A percentile compares a stretch with the other conserved stretches of the same genome.
Conservation (phyloP, 1,284 basidiomycete species). For the Pisolithus thermaeus region DNA sequence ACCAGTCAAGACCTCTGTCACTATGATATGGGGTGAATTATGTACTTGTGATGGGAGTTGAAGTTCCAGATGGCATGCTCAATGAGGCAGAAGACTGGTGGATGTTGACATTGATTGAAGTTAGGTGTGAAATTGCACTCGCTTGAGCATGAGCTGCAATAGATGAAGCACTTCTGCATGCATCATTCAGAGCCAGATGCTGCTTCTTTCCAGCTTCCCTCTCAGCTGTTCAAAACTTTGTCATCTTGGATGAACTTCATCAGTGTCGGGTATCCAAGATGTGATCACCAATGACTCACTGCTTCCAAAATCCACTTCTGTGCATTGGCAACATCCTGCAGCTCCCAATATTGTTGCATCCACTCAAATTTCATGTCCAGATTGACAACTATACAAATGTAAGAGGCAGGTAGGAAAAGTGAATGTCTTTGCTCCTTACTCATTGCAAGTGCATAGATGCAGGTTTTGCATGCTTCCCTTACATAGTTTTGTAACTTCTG, state of each 20-base stretch:
- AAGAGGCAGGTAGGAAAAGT: too few relatives aligned
- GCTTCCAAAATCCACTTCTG: conserved; percentile 7
- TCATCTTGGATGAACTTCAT: background rate
- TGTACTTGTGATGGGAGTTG: too few relatives aligned
- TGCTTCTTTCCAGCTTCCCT: too few relatives aligned
- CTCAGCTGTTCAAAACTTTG: too few relatives aligned
- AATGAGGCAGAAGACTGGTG: background rate
- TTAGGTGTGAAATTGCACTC: background rate
- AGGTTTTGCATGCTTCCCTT: conserved; percentile 16
- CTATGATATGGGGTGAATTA: too few relatives aligned
- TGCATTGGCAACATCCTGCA: conserved; percentile 7
- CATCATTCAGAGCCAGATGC: background rate
- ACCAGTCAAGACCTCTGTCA: too few relatives aligned
- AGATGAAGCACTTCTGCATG: background rate
- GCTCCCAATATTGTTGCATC: conserved; percentile 15
- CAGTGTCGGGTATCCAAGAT: too few relatives aligned
- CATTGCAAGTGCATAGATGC: conserved; percentile 32
- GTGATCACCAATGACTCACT: conserved; percentile 6
- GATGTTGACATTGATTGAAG: background rate
- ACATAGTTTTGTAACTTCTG: conserved; percentile 32
- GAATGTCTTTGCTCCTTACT: conserved; percentile 14
- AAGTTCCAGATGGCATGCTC: too few relatives aligned
- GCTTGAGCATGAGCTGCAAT: conserved; percentile 1
- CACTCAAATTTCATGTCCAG: conserved; percentile 20
- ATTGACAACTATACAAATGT: conserved; percentile 17